Base-by-base conservation (phyloP, 306 rosid species). In the Cucurbita maxima region DNA sequence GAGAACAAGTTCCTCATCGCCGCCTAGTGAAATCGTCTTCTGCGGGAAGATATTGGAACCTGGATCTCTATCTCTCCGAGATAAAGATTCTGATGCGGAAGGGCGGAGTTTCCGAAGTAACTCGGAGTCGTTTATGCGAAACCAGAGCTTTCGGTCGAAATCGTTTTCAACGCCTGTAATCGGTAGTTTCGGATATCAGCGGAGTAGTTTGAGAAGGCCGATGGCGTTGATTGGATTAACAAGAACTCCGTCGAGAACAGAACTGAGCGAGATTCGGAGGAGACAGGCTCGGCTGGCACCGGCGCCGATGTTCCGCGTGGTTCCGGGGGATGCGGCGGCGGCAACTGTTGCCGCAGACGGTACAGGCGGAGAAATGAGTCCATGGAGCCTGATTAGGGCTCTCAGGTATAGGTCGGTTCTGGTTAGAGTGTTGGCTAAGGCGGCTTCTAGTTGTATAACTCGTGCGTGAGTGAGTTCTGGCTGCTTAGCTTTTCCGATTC, bases 191-290 rank as follows among this genome's bases (percentile, higher is more conserved):
- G 30, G 15, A 10, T 5, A 3, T 55, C 41, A 18, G 9, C 15
- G 52, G 52, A 63, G 22, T 41, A 41, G 18, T 41, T 41, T 34
- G 43, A 58, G 59, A 69, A 80, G 50, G 81, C 84, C 71, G 19
- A 72, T 53, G 79, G 79, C 79, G 22, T 41, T 85, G 72, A 78
- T 85, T 16, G 88, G 88, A 3, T 19, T 82, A 38, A 58, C 74
- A 45, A 82, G 51, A 73, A 51, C 77, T 58, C 85, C 73, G 68
- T 74, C 86, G 68, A 71, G 43, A 41, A 82, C 82, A 79, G 89
- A 85, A 45, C 62, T 85, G 44, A 73, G 67, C 5, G 89, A 85
- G 56, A 78, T 85, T n/a, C 75, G 82, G 70, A 82, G 74, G 58
- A 44, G 89, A 30, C 83, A 80, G 76, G 19, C 69, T 40, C 78